phyloP scores from a whole-genome alignment of 2,329 filamentous ascomycete species.

The Penicillium hordei region DNA sequence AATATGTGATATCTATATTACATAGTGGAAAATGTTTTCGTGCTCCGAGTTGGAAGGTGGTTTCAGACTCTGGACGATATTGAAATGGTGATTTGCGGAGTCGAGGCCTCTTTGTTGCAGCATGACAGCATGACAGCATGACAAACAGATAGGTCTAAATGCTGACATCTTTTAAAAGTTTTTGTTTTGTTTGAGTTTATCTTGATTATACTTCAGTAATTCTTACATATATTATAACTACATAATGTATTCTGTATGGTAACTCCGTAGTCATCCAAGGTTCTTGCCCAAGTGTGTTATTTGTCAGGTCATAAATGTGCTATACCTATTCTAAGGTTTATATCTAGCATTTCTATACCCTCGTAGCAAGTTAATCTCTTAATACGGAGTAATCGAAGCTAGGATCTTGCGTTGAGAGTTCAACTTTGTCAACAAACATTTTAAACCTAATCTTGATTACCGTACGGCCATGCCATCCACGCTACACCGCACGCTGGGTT shows the following conservation, averaged over 20 bases:
- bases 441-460: background rate
- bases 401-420: too few relatives aligned
- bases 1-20: slow-evolving; percentile 3
- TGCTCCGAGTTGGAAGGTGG: slow-evolving; percentile 1
- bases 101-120: background rate
- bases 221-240: too few relatives aligned
- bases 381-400: background rate
- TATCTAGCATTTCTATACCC: background rate
- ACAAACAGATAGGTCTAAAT: background rate
- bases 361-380: background rate
- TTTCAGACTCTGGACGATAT: background rate
- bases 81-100: slow-evolving; percentile 2
- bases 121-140: background rate
- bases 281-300: too few relatives aligned
- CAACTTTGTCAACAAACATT: background rate
- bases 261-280: background rate
- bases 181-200: background rate
- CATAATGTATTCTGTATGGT: background rate
- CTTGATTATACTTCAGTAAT: background rate
- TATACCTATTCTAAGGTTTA: too few relatives aligned
- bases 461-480: background rate
- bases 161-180: background rate
- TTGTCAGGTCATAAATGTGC: background rate
- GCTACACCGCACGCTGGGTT: background rate
- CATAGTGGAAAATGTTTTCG: background rate